Evolutionary conservation across 495 filamentous ascomycete species (phyloP).

Genomic region (Lasiosphaeria hispida): DNA sequence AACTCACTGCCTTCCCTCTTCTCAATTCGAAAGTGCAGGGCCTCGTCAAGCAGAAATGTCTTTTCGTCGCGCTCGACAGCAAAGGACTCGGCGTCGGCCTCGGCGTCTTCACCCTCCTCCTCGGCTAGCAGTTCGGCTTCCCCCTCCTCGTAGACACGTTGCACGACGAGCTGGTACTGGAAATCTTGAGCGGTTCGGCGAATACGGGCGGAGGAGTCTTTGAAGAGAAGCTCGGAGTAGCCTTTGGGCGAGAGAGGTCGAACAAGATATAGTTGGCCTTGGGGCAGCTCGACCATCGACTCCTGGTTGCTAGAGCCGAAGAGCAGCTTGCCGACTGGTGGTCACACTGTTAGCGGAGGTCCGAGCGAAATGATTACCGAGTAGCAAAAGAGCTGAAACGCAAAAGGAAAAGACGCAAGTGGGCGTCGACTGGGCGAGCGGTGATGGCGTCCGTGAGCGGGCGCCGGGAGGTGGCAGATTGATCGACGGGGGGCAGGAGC

Average conservation of each 20-base stretch:
- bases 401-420: background rate
- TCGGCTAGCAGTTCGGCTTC: conserved; percentile 86
- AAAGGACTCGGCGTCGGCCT: conserved; percentile 62
- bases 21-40: conserved; percentile 81
- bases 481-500: background rate
- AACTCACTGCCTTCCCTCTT: conserved; percentile 72
- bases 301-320: conserved; percentile 91
- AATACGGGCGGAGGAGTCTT: conserved; percentile 89
- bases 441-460: conserved; percentile 10
- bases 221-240: conserved; percentile 98
- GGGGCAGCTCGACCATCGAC: conserved; percentile 86
- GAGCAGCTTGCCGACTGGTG: conserved; percentile 80
- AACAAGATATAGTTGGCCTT: conserved; percentile 96
- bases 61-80: conserved; percentile 88
- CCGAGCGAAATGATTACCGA: background rate
- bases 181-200: conserved; percentile 89
- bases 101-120: conserved; percentile 76
- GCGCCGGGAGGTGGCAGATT: too few species aligned
- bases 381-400: background rate
- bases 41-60: conserved; percentile 89
- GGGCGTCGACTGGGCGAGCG: background rate
- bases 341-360: conserved; percentile 15
- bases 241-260: conserved; percentile 93
- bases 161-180: conserved; percentile 95
- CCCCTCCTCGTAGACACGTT: conserved; percentile 94